phyloP scores from a whole-genome alignment of 2,329 filamentous ascomycete species.

The Trichoderma sp. region DNA sequence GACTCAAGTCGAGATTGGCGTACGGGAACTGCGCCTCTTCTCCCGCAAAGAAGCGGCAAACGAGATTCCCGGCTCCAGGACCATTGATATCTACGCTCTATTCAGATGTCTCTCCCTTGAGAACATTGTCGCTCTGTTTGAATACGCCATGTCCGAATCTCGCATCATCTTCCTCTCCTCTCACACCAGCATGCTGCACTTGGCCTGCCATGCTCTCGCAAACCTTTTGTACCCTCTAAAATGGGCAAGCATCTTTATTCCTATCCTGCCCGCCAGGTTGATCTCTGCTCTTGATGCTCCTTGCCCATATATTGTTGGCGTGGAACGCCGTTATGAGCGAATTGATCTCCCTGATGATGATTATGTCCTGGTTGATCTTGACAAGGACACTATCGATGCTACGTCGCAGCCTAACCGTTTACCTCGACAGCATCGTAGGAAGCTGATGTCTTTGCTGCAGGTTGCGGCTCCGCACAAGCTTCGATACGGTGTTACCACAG shows the following conservation, averaged over 20 bases:
- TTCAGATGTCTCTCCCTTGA: constrained; percentile 88
- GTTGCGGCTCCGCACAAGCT: constrained; percentile 86
- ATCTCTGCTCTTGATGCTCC: constrained; percentile 90
- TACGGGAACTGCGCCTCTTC: constrained; percentile 87
- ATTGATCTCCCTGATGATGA: constrained; percentile 89
- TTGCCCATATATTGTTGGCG: constrained; percentile 94
- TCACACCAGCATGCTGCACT: constrained; percentile 92
- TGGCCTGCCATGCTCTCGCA: constrained; percentile 83
- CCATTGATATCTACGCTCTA: constrained; percentile 86
- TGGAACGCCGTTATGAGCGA: constrained; percentile 86
- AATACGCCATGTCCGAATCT: constrained; percentile 89
- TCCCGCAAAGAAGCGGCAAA: constrained; percentile 90
- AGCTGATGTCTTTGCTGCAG: constrained; percentile 84
- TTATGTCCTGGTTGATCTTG: constrained; percentile 90
- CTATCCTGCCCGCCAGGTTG: constrained; percentile 80
- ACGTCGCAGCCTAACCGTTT: constrained; percentile 74
- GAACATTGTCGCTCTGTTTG: constrained; percentile 88
- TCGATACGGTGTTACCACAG: constrained; percentile 80
- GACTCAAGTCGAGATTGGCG: constrained; percentile 88
- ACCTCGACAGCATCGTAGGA: constrained; percentile 84
- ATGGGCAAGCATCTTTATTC: constrained; percentile 94
- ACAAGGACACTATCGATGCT: constrained; percentile 85
- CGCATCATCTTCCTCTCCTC: constrained; percentile 95
- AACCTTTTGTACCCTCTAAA: constrained; percentile 86
- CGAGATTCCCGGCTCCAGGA: constrained; percentile 87